phyloP scores from a whole-genome alignment of 2,329 filamentous ascomycete species.

The Pseudopyricularia javanii region DNA sequence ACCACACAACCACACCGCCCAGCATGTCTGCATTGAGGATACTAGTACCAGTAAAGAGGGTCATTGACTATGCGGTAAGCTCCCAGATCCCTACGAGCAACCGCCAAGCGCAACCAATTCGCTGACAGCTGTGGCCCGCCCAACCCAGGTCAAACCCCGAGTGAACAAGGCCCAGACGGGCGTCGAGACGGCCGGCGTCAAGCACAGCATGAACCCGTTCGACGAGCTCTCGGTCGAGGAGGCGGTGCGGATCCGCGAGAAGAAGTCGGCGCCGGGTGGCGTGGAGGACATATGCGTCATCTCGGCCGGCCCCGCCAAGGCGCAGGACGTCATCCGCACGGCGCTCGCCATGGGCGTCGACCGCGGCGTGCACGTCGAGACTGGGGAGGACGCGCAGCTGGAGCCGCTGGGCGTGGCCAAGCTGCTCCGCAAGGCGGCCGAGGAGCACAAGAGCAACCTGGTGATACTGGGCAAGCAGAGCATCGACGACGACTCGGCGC shows the following conservation, averaged over 20 bases:
- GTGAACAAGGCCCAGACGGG: conserved; percentile 67
- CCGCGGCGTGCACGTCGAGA: conserved; percentile 77
- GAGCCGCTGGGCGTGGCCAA: conserved; percentile 93
- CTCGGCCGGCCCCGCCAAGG: conserved; percentile 77
- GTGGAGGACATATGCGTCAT: conserved; percentile 90
- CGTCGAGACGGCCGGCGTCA: conserved; percentile 84
- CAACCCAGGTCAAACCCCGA: conserved; percentile 49
- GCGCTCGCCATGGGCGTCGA: conserved; percentile 99
- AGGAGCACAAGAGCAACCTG: conserved; percentile 78
- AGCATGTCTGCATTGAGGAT: conserved; percentile 59
- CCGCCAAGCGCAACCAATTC: not conserved
- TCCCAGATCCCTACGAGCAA: not conserved
- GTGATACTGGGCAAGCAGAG: conserved; percentile 95
- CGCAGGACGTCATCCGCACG: conserved; percentile 78
- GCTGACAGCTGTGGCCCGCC: conserved; percentile 3
- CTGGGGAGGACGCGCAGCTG: conserved; percentile 58
- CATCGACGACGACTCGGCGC: conserved; percentile 89
- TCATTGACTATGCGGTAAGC: conserved; percentile 75
- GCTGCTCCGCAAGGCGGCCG: conserved; percentile 66
- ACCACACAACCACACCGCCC: conserved; percentile 8
- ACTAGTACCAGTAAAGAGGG: conserved; percentile 70
- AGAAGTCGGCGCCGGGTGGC: conserved; percentile 56
- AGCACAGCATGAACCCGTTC: conserved; percentile 98
- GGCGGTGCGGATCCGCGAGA: conserved; percentile 86
- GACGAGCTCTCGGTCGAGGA: conserved; percentile 98